Percentiles rank a stretch among this genome's conserved stretches.
phyloP scores from a whole-genome alignment of 1,139 yeast species.

The Yamadazyma epiphylla region DNA sequence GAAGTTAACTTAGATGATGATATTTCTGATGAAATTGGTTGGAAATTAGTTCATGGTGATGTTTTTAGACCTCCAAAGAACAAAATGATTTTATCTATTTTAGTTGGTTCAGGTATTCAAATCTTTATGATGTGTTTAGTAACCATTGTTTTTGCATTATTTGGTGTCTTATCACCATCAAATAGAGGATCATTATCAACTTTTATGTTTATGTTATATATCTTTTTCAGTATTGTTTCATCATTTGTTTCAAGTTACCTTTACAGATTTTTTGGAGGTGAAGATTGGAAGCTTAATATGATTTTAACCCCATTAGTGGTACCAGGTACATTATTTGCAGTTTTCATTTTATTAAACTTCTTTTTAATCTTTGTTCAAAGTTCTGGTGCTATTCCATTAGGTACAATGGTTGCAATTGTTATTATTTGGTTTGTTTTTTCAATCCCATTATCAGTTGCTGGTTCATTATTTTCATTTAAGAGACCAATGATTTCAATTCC shows the following conservation, averaged over 20 bases:
- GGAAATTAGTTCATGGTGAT: conserved; percentile 96
- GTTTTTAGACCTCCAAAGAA: conserved; percentile 82
- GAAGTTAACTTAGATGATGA: conserved; percentile 86
- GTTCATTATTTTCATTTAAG: conserved; percentile 75
- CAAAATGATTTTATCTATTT: conserved; percentile 68
- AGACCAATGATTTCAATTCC: conserved; percentile 61
- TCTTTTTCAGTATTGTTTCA: conserved; percentile 74
- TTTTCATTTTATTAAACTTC: conserved; percentile 72
- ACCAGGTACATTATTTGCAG: conserved; percentile 69
- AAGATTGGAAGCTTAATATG: conserved; percentile 85
- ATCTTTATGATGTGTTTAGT: conserved; percentile 71
- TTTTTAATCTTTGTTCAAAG: conserved; percentile 75
- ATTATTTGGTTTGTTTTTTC: conserved; percentile 83
- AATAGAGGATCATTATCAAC: conserved; percentile 93
- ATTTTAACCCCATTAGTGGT: conserved; percentile 77
- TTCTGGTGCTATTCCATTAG: conserved; percentile 93
- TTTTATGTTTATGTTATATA: conserved; percentile 79
- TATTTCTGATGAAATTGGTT: conserved; percentile 90
- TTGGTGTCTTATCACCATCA: conserved; percentile 90
- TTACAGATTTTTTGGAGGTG: conserved; percentile 90
- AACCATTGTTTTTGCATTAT: conserved; percentile 76
- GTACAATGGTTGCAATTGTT: conserved; percentile 80
- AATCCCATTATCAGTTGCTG: conserved; percentile 77
- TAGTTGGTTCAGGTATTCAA: conserved; percentile 89
- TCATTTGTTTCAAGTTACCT: conserved; percentile 83